Percentiles rank a stretch among this genome's conserved stretches.
Conservation (phyloP, 163 green algal genomes). For the Chlorella variabilis region DNA sequence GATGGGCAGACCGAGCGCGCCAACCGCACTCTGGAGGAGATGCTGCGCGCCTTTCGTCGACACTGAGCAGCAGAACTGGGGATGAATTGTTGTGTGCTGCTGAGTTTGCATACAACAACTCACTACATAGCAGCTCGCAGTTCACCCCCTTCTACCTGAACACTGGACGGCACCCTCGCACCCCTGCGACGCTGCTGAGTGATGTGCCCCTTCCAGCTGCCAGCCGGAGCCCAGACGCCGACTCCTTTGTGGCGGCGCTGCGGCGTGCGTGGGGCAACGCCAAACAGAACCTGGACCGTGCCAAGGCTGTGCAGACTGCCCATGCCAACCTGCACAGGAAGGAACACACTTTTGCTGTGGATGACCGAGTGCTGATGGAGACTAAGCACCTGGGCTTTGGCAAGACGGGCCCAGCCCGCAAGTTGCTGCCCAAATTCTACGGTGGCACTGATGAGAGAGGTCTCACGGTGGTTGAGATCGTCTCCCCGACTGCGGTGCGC, state of each 20-base stretch:
- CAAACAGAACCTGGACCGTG: not conserved
- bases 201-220: not conserved
- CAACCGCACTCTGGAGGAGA: conserved; percentile 65
- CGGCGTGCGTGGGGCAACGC: not conserved
- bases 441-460: no score
- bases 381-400: not conserved
- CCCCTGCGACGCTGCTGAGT: not conserved
- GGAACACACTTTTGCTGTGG: not conserved
- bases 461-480: no score
- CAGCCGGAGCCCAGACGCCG: not conserved
- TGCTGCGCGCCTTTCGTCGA: conserved; percentile 41
- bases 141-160: conserved; percentile 19
- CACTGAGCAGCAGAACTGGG: conserved; percentile 7
- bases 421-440: not conserved
- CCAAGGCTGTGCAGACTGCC: not conserved
- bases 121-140: not conserved
- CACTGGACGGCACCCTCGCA: not conserved
- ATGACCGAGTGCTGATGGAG: not conserved
- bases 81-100: not conserved
- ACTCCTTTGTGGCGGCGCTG: not conserved
- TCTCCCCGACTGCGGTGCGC: no score
- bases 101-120: conserved; percentile 43
- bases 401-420: not conserved
- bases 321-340: not conserved
- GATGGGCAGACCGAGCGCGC: conserved; percentile 70